Conservation (phyloP, 352 stramenopile genomes). For the Phytophthora aleatoria region DNA sequence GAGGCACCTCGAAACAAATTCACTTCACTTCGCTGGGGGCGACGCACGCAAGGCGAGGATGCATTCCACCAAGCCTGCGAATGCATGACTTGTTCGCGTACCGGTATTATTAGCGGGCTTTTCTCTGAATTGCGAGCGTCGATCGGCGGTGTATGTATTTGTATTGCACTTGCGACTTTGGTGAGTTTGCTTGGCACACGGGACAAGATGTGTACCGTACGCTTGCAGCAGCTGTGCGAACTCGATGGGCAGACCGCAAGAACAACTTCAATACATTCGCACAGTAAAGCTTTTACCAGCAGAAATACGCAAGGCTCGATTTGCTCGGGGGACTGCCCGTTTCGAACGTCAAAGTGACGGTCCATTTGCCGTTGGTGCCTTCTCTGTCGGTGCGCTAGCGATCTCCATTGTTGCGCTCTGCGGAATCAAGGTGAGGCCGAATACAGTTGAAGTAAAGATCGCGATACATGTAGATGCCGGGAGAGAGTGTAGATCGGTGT, state of each 20-base stretch:
- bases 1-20: constrained; percentile 20
- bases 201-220: constrained; percentile 22
- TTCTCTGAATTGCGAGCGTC: constrained; percentile 26
- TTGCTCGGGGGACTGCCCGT: constrained; percentile 4
- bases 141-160: constrained; percentile 3
- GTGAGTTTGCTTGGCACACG: constrained; percentile 16
- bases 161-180: constrained; percentile 28
- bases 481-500: no score
- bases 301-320: constrained; percentile 20
- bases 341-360: constrained; percentile 15
- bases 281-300: constrained; percentile 1
- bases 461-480: background rate
- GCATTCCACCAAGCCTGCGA: background rate
- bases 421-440: background rate
- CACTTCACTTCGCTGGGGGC: constrained; percentile 1
- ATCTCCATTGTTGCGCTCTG: background rate
- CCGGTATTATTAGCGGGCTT: background rate
- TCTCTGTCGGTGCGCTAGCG: constrained; percentile 1
- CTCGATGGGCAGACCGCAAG: background rate
- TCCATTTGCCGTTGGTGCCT: constrained; percentile 2
- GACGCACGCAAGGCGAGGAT: background rate
- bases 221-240: constrained; percentile 1
- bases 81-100: background rate
- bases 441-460: background rate
- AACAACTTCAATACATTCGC: constrained; percentile 8